Conservation (phyloP, 768 basidiomycete species). For the Russula vinacea region DNA sequence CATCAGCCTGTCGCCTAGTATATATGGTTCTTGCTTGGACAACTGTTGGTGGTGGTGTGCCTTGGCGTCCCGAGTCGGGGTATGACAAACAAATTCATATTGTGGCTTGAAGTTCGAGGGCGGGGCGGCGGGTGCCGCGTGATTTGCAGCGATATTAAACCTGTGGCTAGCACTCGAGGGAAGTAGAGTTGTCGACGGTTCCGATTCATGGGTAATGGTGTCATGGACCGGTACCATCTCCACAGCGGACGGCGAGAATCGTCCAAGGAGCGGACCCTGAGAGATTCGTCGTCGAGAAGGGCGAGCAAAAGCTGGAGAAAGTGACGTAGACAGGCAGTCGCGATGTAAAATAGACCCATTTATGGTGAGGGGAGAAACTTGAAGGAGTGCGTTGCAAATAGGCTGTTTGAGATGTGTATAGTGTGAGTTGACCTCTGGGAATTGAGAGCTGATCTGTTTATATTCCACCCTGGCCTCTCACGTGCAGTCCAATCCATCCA, state of each 20-base stretch:
- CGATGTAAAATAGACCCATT: constrained; percentile 27
- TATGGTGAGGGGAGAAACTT: not conserved
- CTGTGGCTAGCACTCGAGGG: not conserved
- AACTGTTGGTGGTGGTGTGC: not conserved
- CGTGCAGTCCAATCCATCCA: constrained; percentile 1
- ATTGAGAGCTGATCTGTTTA: not conserved
- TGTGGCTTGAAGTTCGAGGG: not conserved
- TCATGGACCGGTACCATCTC: constrained; percentile 13
- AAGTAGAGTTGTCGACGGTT: constrained; percentile 4
- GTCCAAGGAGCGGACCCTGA: constrained; percentile 24
- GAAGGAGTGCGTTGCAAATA: constrained; percentile 11
- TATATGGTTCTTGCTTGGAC: not conserved
- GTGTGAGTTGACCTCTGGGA: not conserved
- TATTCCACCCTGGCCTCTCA: constrained; percentile 14
- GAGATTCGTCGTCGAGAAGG: constrained; percentile 25
- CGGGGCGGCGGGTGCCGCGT: not conserved
- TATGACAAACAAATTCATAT: not conserved
- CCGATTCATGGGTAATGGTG: constrained; percentile 4
- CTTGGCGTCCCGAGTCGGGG: not conserved
- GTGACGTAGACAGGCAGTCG: constrained; percentile 21
- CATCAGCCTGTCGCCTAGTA: not conserved
- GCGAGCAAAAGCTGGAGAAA: constrained; percentile 27
- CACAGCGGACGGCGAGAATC: constrained; percentile 18
- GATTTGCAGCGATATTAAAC: not conserved
- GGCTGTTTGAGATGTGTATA: constrained; percentile 23